These are phyloP conservation scores for Nemania diffusa DNA, from an alignment of 2,329 filamentous ascomycete species.

Conservation along the genomic window DNA sequence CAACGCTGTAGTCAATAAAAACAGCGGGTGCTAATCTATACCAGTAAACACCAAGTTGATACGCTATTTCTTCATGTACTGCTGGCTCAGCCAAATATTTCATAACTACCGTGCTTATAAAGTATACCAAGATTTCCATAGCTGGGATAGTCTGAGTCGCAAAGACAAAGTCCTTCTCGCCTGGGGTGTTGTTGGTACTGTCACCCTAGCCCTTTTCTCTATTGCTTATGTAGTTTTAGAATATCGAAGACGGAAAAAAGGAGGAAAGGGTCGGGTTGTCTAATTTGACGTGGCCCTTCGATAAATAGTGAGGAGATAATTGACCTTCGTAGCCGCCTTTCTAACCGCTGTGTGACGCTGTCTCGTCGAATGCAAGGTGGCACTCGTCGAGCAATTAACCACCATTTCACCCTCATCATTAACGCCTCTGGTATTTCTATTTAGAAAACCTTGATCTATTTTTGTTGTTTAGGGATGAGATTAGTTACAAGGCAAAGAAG, in stretches of 20 bases:
- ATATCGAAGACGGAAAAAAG: not conserved
- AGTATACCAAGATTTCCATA: not conserved
- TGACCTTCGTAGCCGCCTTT: no score
- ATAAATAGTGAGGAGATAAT: no score
- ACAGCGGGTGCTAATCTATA: not conserved
- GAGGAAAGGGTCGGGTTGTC: not conserved
- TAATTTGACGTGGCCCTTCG: no score
- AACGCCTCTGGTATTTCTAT: no score
- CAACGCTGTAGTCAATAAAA: not conserved
- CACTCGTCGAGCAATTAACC: no score
- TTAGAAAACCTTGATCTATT: no score
- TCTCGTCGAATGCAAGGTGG: no score
- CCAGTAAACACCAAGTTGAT: not conserved
- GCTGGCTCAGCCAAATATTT: not conserved
- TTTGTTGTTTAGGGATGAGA: no score
- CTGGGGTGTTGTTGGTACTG: not conserved
- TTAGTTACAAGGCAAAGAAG: no score
- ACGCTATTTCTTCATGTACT: not conserved
- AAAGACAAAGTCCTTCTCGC: not conserved
- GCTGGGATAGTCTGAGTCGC: not conserved
- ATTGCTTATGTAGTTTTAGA: not conserved
- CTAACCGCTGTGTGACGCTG: no score
- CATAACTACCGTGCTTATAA: not conserved
- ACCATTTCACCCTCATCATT: no score
- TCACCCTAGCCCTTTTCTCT: not conserved